phyloP scores from a whole-genome alignment of 768 basidiomycete genomes.

The Termitomyces sp. region DNA sequence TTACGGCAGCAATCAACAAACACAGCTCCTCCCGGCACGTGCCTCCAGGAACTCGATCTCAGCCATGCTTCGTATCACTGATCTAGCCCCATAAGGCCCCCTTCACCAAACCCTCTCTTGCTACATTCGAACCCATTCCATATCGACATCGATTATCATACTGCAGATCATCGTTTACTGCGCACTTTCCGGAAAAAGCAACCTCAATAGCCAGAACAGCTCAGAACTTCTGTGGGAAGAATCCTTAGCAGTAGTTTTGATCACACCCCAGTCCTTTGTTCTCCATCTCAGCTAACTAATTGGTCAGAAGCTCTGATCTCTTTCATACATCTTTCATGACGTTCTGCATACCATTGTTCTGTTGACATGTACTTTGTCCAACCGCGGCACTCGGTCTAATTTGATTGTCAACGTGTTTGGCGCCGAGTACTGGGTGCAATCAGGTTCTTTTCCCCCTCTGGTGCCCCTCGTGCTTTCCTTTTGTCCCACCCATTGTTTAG shows the following conservation, averaged over 20 bases:
- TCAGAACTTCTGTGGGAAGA: neutral
- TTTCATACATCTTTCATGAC: neutral
- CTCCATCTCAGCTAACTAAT: neutral
- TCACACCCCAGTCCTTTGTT: neutral
- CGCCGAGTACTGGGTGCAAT: constrained; percentile 9
- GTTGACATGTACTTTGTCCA: neutral
- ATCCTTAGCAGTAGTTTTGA: neutral
- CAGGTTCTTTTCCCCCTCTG: neutral
- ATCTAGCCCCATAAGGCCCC: constrained; percentile 7
- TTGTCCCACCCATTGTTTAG: neutral
- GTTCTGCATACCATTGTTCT: neutral
- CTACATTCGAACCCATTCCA: neutral
- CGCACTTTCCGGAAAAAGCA: neutral
- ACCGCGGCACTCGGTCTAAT: constrained; percentile 8
- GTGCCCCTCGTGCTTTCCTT: neutral
- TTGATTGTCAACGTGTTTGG: constrained; percentile 10
- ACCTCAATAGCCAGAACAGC: neutral
- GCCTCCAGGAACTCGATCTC: constrained; percentile 32
- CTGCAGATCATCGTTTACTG: neutral
- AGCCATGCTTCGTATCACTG: constrained; percentile 32
- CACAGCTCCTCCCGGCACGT: constrained; percentile 39
- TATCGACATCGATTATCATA: constrained; percentile 4
- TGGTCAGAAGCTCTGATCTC: neutral
- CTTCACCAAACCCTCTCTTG: neutral
- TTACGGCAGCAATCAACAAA: constrained; percentile 53